phyloP scores from a whole-genome alignment of 169 alveolate species.

The Plasmodium chabaudi region DNA sequence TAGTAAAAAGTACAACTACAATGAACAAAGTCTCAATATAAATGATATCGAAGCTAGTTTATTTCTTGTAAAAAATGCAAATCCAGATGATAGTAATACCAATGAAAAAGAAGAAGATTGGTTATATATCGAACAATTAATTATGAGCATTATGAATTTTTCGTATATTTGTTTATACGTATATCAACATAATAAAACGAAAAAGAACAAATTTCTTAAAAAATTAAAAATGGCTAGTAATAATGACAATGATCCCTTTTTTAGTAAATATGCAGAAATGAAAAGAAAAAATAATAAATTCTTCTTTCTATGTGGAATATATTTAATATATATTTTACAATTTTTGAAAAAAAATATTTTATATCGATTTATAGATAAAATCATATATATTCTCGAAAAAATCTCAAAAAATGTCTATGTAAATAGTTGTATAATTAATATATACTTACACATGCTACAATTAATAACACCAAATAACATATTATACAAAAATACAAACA shows the following conservation, averaged over 20 bases:
- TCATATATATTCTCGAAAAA: conserved; percentile 67
- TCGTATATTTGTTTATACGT: conserved; percentile 63
- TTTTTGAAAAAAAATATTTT: conserved; percentile 65
- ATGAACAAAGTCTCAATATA: conserved; percentile 38
- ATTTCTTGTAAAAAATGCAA: conserved; percentile 31
- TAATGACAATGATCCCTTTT: not conserved
- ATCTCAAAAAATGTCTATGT: conserved; percentile 67
- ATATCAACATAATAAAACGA: conserved; percentile 42
- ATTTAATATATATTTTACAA: conserved; percentile 71
- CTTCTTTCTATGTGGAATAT: conserved; percentile 66
- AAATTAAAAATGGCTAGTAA: not conserved
- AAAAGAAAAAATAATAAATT: conserved; percentile 50
- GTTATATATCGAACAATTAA: conserved; percentile 68
- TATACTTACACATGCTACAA: conserved; percentile 71
- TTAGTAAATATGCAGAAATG: conserved; percentile 13
- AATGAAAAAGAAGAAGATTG: conserved; percentile 50
- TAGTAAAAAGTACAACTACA: conserved; percentile 32
- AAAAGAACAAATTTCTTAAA: conserved; percentile 15
- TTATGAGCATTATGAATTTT: conserved; percentile 70
- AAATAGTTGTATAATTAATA: conserved; percentile 70
- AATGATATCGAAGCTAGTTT: conserved; percentile 46
- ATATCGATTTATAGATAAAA: conserved; percentile 63
- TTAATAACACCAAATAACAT: conserved; percentile 70
- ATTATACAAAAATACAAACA: conserved; percentile 71
- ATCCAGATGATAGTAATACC: not conserved